phyloP scores from a whole-genome alignment of 2,329 filamentous ascomycete species.

The Colletotrichum sp. region DNA sequence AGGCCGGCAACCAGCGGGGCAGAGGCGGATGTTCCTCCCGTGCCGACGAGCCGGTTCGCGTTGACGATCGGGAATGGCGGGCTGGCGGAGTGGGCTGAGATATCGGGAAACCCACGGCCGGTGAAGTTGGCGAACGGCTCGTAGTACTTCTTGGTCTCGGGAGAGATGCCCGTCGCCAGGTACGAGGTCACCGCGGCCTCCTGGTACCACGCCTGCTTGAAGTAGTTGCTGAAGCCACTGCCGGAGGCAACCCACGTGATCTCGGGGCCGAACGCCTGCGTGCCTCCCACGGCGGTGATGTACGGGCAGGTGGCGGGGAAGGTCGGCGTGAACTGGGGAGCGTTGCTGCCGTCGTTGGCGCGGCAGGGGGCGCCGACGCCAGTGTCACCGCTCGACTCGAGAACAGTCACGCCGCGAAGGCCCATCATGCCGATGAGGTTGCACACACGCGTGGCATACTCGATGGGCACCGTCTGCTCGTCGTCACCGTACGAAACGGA shows the following conservation, averaged over 20 bases:
- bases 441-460: slow-evolving; percentile 65
- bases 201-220: slow-evolving; percentile 48
- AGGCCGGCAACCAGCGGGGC: slow-evolving; percentile 68
- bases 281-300: slow-evolving; percentile 63
- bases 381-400: slow-evolving; percentile 66
- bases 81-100: slow-evolving; percentile 58
- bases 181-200: slow-evolving; percentile 51
- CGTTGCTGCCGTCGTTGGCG: slow-evolving; percentile 53
- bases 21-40: slow-evolving; percentile 53
- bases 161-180: slow-evolving; percentile 29
- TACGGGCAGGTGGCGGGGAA: slow-evolving; percentile 51
- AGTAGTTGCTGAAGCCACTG: slow-evolving; percentile 56
- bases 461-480: slow-evolving; percentile 65
- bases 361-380: slow-evolving; percentile 59
- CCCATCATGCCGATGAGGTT: slow-evolving; percentile 67
- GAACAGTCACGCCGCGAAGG: slow-evolving; percentile 65
- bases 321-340: slow-evolving; percentile 20
- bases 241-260: slow-evolving; percentile 56
- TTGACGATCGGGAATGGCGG: slow-evolving; percentile 28
- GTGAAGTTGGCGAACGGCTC: slow-evolving; percentile 45
- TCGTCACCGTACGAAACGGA: slow-evolving; percentile 72
- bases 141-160: slow-evolving; percentile 52
- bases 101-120: slow-evolving; percentile 67
- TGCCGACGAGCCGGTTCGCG: slow-evolving; percentile 23
- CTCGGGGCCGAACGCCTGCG: slow-evolving; percentile 56